phyloP scores from a whole-genome alignment of 495 filamentous ascomycete species.

The Cercophora sp. region DNA sequence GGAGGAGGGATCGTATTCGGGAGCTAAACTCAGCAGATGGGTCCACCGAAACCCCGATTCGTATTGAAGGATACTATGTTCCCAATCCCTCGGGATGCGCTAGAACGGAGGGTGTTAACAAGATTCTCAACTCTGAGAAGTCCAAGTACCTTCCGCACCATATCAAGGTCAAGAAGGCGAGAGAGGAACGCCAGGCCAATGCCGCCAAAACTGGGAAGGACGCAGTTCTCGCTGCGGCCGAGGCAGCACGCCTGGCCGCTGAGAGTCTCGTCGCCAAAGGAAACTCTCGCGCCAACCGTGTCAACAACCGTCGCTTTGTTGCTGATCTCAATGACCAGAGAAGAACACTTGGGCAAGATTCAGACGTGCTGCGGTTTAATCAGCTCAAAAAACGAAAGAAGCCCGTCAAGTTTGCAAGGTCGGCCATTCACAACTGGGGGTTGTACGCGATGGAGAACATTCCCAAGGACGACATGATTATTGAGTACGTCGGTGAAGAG shows the following conservation, averaged over 20 bases:
- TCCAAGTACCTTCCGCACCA: constrained; percentile 97
- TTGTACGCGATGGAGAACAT: constrained; percentile 98
- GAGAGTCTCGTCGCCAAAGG: constrained; percentile 74
- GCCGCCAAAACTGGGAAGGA: constrained; percentile 68
- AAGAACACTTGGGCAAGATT: constrained; percentile 77
- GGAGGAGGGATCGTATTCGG: constrained; percentile 87
- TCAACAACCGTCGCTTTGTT: constrained; percentile 88
- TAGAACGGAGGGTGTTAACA: constrained; percentile 87
- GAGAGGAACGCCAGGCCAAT: constrained; percentile 80
- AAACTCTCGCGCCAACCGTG: constrained; percentile 82
- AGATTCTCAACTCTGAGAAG: constrained; percentile 93
- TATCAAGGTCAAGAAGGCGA: constrained; percentile 84
- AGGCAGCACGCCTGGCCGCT: constrained; percentile 69
- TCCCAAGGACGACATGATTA: constrained; percentile 97
- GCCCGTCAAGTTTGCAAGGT: constrained; percentile 94
- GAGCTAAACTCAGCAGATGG: constrained; percentile 59
- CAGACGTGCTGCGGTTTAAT: constrained; percentile 92
- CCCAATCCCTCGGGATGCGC: constrained; percentile 79
- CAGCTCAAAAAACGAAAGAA: constrained; percentile 99
- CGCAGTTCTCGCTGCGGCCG: constrained; percentile 58
- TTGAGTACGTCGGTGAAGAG: constrained; percentile 98
- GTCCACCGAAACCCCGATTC: constrained; percentile 39
- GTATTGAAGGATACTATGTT: constrained; percentile 86
- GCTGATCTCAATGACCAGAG: constrained; percentile 94
- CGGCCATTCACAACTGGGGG: constrained; percentile 98